phyloP scores from a whole-genome alignment of 345 rosid genomes.

The Eucalyptus sideroxylon region DNA sequence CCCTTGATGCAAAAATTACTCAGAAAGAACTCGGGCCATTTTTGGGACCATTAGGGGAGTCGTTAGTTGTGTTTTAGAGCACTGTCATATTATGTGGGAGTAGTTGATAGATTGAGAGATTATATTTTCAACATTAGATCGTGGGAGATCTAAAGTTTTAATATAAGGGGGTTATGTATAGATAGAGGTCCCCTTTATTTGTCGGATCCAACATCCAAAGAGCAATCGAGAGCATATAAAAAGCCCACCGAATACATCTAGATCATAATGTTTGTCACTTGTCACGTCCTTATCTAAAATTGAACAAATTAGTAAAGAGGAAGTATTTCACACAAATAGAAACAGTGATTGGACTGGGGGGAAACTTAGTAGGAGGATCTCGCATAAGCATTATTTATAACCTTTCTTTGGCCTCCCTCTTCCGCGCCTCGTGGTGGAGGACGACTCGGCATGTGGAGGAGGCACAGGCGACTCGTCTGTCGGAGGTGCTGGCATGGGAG shows the following conservation, averaged over 20 bases:
- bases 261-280: neutral
- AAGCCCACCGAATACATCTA: neutral
- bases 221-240: neutral
- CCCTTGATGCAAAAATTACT: neutral
- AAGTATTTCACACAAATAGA: neutral
- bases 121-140: neutral
- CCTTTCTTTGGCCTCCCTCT: neutral
- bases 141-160: neutral
- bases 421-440: neutral
- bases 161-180: neutral
- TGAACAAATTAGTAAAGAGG: neutral
- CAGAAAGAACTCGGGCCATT: neutral
- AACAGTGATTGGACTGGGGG: neutral
- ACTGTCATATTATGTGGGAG: neutral
- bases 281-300: neutral
- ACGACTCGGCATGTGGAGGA: neutral
- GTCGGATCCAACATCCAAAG: neutral
- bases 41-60: neutral
- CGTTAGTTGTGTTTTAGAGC: neutral
- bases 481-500: neutral
- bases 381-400: neutral
- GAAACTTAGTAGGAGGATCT: neutral
- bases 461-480: rapidly evolving
- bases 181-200: neutral
- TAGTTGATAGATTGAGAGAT: neutral